phyloP scores from a whole-genome alignment of 2,329 filamentous ascomycete species.

The Ilyonectria robusta region DNA sequence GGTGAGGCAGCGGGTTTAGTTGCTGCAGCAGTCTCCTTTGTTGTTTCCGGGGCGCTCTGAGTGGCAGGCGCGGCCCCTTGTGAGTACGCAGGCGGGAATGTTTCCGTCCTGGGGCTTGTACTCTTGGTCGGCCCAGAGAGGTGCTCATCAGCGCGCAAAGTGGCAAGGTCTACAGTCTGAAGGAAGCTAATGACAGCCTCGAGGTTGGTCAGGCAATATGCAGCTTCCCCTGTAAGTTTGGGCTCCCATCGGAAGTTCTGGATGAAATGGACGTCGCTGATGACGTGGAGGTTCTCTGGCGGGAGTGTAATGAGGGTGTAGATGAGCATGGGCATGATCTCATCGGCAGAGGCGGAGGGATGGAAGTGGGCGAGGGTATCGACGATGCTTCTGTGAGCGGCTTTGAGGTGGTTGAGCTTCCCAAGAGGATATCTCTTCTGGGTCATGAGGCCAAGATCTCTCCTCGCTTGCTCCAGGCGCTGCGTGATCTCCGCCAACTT shows the following conservation, averaged over 20 bases:
- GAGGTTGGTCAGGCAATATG: slow-evolving; percentile 95
- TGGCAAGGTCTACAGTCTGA: slow-evolving; percentile 94
- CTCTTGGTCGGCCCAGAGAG: slow-evolving; percentile 77
- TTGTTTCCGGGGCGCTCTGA: slow-evolving; percentile 51
- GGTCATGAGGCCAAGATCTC: slow-evolving; percentile 84
- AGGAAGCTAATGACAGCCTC: slow-evolving; percentile 96
- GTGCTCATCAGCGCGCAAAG: slow-evolving; percentile 83
- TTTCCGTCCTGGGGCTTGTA: slow-evolving; percentile 64
- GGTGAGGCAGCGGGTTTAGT: slow-evolving; percentile 56
- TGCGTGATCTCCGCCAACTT: slow-evolving; percentile 78
- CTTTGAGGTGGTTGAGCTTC: slow-evolving; percentile 90
- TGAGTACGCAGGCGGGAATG: slow-evolving; percentile 70
- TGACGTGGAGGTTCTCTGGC: slow-evolving; percentile 86
- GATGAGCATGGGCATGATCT: slow-evolving; percentile 96
- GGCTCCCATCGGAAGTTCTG: slow-evolving; percentile 89
- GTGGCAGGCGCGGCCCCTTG: slow-evolving; percentile 58
- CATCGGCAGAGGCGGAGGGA: slow-evolving; percentile 91
- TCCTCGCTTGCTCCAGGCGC: slow-evolving; percentile 78
- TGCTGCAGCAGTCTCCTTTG: slow-evolving; percentile 51
- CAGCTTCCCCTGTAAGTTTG: slow-evolving; percentile 92
- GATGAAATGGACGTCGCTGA: slow-evolving; percentile 96
- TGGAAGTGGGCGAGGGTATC: slow-evolving; percentile 81
- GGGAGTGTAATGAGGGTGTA: slow-evolving; percentile 94
- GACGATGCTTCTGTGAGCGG: slow-evolving; percentile 93
- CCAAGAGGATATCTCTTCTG: slow-evolving; percentile 89